Base-by-base conservation (phyloP, 345 rosid genomes). In the Adansonia digitata region DNA sequence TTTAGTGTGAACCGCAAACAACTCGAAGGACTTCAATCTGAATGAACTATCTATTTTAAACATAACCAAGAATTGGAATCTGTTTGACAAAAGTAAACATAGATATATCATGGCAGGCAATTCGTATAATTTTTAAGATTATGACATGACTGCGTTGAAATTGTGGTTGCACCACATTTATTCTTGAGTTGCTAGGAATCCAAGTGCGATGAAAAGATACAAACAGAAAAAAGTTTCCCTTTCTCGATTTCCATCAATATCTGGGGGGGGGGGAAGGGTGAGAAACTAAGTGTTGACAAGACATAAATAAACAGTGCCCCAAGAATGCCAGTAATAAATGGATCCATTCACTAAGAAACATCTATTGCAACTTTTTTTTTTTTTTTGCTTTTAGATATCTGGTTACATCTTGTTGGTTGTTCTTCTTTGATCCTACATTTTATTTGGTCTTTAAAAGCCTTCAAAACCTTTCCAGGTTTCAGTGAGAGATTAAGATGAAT, bases 41-140 rank as follows among this genome's bases (percentile, higher is more conserved):
- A 42, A 66, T 42, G 22, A 42, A 63, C 48, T 34, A 6, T 64
- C n/a, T 46, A 31, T 65, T 64, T 24, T 65, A 42, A 46, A 67
- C 71, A 45, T 45, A 46, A 45, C 37, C 55, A 26, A 27, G 55
- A 7, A 67, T 67, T 43, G 71, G 55, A 26, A 45, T 67, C 71
- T 67, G 15, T 6, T 15, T 45, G 24, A 45, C 20, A 67, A 67
- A 39, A 26, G 71, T 26, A 26, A n/a, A 45, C 55, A 7, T 15
- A n/a, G n/a, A 14, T 26, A 45, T 24, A 67, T 45, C 39, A 67
- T 45, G 71, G 55, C 71, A 67, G 71, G 39, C 71, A 45, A 15
- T 67, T 46, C 71, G 71, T 67, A 45, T 67, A 67, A 67, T 5
- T 67, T 67, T 45, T 45, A 26, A 27, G 71, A 67, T 67, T 45